Base-by-base conservation (phyloP, 306 rosid genomes). In the Crotalaria pallida region DNA sequence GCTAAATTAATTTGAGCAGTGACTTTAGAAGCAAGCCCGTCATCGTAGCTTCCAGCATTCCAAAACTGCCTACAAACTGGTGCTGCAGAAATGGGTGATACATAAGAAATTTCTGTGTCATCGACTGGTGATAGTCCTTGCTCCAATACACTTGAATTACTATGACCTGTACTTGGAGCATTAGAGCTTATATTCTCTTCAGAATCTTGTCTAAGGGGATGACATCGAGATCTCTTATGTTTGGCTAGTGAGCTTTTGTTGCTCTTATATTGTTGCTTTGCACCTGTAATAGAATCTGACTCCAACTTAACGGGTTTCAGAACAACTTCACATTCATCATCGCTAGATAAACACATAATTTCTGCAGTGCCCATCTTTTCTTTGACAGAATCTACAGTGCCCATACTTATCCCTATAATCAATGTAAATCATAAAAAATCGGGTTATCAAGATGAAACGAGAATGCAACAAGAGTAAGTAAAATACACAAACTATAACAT, bases 1-100 rank as follows among this genome's bases (percentile, higher is more conserved):
- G 63, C 29, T 19, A 66, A 16, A 71, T 63, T 88, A 94, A 97
- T 83, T 87, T 87, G 88, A 71, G 74, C 24, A n/a, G 78, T 29
- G 76, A 75, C 74, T 80, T 80, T 89, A 21, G 97, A 78, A 56
- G 66, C 78, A 57, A 48, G 73, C 23, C 68, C 82, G 16, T 80
- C 87, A 65, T 88, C 81, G 56, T 88, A 88, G 75, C 44, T 83
- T 62, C 98, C 98, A 76, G 96, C 97, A 85, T 88, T 90, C 98
- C 98, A 94, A 48, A 94, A 94, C 36, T 90, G 96, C 44, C 89
- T 86, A 65, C 86, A 80, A 67, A 90, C 41, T 3, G 95, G 96
- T 29, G 97, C 90, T 13, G 78, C 81, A 75, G 84, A 44, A 36
- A 82, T 38, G 52, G 90, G 62, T 0, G 88, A 84, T 22, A 83